These are phyloP conservation scores for Blakeslea trispora DNA, from an alignment of 371 early-diverging fungal genomes.

Conservation along the genomic window DNA sequence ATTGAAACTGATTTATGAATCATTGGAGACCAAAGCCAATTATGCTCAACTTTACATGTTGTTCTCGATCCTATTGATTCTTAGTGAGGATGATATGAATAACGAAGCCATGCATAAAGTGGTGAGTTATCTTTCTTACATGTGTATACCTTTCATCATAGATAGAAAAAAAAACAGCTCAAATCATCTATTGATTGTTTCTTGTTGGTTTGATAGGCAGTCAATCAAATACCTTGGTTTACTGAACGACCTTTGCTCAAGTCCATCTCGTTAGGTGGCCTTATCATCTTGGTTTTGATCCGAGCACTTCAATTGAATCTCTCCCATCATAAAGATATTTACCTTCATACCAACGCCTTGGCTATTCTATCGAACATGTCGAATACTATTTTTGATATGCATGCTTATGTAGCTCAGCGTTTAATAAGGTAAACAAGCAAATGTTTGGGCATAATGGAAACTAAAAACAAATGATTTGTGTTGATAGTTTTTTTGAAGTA, in stretches of 20 bases:
- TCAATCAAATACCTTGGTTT: slow-evolving; percentile 71
- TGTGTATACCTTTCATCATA: background rate
- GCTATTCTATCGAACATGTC: slow-evolving; percentile 75
- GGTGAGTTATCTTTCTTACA: slow-evolving; percentile 47
- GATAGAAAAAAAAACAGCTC: too few relatives aligned
- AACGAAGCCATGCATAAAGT: slow-evolving; percentile 76
- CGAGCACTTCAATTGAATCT: slow-evolving; percentile 70
- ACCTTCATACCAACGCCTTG: slow-evolving; percentile 68
- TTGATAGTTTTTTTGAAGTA: slow-evolving; percentile 62
- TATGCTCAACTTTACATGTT: slow-evolving; percentile 72
- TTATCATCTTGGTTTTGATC: slow-evolving; percentile 64
- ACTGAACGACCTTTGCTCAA: slow-evolving; percentile 69
- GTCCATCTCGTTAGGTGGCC: slow-evolving; percentile 68
- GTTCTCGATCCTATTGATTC: slow-evolving; percentile 62
- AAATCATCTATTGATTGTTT: too few relatives aligned
- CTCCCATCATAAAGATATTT: slow-evolving; percentile 70
- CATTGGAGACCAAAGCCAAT: slow-evolving; percentile 61
- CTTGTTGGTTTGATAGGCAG: too few relatives aligned
- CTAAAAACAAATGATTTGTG: background rate
- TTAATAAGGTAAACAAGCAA: slow-evolving; percentile 57
- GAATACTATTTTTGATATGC: slow-evolving; percentile 59
- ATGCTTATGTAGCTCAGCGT: slow-evolving; percentile 72
- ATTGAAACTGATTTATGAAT: slow-evolving; percentile 67
- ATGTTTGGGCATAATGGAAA: too few relatives aligned
- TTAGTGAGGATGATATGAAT: slow-evolving; percentile 75